A percentile compares a stretch with the other conserved stretches of the same genome.
These are phyloP conservation scores for Trematosphaeria pertusa DNA, from an alignment of 2,329 filamentous ascomycete species.

Conservation along the genomic window DNA sequence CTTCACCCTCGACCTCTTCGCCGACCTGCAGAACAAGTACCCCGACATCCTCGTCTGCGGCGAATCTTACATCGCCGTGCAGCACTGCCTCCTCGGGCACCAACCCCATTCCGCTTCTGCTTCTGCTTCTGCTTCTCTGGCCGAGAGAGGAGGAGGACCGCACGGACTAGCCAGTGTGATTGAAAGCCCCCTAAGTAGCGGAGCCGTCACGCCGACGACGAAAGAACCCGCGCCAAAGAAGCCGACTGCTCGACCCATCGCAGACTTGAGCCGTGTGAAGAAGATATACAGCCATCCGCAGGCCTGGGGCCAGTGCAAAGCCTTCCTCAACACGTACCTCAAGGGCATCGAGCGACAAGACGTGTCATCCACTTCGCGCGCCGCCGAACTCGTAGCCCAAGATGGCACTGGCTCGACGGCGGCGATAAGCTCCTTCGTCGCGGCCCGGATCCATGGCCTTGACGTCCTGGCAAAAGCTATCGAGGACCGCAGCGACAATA, in stretches of 20 bases:
- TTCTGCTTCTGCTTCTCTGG: conserved; percentile 17
- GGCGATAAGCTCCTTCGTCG: conserved; percentile 79
- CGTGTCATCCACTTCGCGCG: conserved; percentile 83
- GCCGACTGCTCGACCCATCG: conserved; percentile 58
- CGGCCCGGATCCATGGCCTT: conserved; percentile 71
- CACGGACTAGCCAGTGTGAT: conserved; percentile 7
- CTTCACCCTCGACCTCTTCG: conserved; percentile 87
- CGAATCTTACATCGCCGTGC: conserved; percentile 86
- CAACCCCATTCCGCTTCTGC: conserved; percentile 4
- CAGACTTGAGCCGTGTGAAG: conserved; percentile 67
- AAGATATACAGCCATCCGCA: conserved; percentile 93
- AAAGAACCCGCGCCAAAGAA: conserved; percentile 54
- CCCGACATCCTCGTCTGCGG: conserved; percentile 76
- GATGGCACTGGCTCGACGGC: conserved; percentile 69
- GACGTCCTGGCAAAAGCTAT: conserved; percentile 73
- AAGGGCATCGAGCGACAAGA: conserved; percentile 81
- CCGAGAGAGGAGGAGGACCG: background rate
- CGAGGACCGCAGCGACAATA: conserved; percentile 77
- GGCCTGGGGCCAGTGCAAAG: conserved; percentile 88
- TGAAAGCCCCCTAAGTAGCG: conserved; percentile 48
- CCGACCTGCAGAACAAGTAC: conserved; percentile 71
- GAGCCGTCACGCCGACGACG: conserved; percentile 60
- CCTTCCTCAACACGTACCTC: conserved; percentile 74
- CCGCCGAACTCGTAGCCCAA: conserved; percentile 75
- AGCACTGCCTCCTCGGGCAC: conserved; percentile 80